Base-by-base conservation (phyloP, 495 filamentous ascomycete species). In the Echria macrotheca region DNA sequence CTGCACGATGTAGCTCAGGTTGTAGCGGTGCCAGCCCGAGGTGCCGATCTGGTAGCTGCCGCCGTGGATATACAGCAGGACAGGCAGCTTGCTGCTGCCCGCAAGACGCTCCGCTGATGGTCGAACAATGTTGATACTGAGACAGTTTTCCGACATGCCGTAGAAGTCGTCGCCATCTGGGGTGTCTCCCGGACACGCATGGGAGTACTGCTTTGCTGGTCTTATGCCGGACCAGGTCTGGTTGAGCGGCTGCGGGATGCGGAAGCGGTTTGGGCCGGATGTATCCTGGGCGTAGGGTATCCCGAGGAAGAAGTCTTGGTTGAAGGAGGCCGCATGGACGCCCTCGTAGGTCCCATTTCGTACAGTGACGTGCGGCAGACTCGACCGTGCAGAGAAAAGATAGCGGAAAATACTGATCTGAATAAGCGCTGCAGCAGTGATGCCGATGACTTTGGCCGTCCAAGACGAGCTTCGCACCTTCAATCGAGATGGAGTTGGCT, bases 41-140 rank as follows among this genome's bases (percentile, higher is more conserved):
- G 74, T 75, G 2, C 84, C 84, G 3, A 80, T 59, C 55, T 84
- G 78, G 54, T 84, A 86, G 1, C 73, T 79, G 18, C 84, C 83
- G 24, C 82, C 83, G 56, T 76, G 83, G 31, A 88, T 86, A 79
- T 81, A 86, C 6, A 84, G 70, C 35, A 82, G 64, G 15, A 87
- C 77, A 0, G 84, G 84, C 1, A 86, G 61, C 11, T 72, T 71
- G 4, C 70, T 56, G 2, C 57, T 56, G 0, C 57, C 46, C 19
- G 48, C 66, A 21, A 65, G 73, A 0, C 73, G 74, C 1, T 31
- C 7, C 12, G 7, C 12, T 6, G 72, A 42, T 1, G 84, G 83
- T 12, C 84, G 76, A 9, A 77, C 63, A n/a, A 88, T 72, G 52
- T 84, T 82, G 33, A 87, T 60, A 25, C 70, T 81, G 26, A 88